A percentile compares a stretch with the other conserved stretches of the same genome.
phyloP scores from a whole-genome alignment of 73 alveolate species.

The Paramecium primaurelia region DNA sequence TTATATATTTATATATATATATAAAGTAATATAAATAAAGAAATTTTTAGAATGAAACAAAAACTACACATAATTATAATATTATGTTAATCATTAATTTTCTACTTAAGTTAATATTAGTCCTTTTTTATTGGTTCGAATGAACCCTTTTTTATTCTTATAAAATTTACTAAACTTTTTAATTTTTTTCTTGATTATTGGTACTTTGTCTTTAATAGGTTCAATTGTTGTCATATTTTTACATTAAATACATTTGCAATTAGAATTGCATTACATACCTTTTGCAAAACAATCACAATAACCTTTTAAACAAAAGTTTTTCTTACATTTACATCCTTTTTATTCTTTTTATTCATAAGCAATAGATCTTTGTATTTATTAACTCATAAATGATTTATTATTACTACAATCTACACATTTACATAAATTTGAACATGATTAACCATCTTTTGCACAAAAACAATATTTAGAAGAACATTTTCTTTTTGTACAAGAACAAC shows the following conservation, averaged over 20 bases:
- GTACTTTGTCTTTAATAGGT: neutral
- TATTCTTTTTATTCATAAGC: neutral
- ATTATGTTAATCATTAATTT: neutral
- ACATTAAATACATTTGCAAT: neutral
- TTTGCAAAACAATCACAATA: neutral
- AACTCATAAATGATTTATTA: neutral
- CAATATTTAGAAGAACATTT: neutral
- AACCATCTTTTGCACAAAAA: neutral
- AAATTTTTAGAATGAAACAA: neutral
- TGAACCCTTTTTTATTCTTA: neutral
- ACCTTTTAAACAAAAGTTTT: neutral
- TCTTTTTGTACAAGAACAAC: neutral
- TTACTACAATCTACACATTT: neutral
- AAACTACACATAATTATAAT: neutral
- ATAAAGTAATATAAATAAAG: neutral
- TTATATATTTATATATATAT: too few species aligned
- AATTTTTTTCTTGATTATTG: neutral
- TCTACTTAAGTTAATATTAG: neutral
- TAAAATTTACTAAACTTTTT: neutral
- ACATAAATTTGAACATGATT: neutral
- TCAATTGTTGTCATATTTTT: neutral
- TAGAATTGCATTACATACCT: neutral
- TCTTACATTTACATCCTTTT: neutral
- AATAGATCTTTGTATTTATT: neutral
- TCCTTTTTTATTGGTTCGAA: neutral